These are phyloP conservation scores for Fraxinus xanthoxyloides DNA, from an alignment of 305 asterid species.

Conservation along the genomic window DNA sequence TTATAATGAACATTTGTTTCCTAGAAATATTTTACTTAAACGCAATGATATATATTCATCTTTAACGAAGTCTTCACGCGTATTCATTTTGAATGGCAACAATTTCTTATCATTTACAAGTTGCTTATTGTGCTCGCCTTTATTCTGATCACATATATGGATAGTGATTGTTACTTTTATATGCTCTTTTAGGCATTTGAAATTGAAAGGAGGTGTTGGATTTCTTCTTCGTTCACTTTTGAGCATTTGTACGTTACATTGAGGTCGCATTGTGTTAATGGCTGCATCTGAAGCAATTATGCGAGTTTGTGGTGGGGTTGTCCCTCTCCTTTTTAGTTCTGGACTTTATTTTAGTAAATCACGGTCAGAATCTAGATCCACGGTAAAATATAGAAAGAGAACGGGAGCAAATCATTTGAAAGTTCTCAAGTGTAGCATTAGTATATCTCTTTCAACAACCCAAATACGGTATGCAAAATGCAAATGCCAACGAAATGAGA, in stretches of 20 bases:
- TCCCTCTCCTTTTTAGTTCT: constrained; percentile 31
- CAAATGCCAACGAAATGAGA: constrained; percentile 53
- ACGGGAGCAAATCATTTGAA: constrained; percentile 20
- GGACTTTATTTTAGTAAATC: constrained; percentile 28
- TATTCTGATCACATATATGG: background rate
- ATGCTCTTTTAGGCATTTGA: constrained; percentile 21
- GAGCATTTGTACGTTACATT: constrained; percentile 24
- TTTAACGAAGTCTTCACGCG: background rate
- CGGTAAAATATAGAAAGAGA: constrained; percentile 34
- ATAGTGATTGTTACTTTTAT: constrained; percentile 1
- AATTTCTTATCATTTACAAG: background rate
- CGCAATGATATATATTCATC: background rate
- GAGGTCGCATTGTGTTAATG: constrained; percentile 29
- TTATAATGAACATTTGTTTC: background rate
- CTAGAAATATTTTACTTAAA: background rate
- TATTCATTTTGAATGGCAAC: background rate
- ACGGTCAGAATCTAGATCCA: constrained; percentile 26
- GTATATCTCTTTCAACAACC: constrained; percentile 15
- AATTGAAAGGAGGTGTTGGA: constrained; percentile 8
- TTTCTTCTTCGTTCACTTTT: constrained; percentile 1
- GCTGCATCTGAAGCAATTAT: constrained; percentile 45
- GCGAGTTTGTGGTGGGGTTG: constrained; percentile 32
- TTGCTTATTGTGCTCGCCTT: background rate
- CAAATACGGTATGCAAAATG: constrained; percentile 27
- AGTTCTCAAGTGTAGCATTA: constrained; percentile 22